phyloP scores from a whole-genome alignment of 2,329 filamentous ascomycete genomes.

The Phialocephala subalpina region DNA sequence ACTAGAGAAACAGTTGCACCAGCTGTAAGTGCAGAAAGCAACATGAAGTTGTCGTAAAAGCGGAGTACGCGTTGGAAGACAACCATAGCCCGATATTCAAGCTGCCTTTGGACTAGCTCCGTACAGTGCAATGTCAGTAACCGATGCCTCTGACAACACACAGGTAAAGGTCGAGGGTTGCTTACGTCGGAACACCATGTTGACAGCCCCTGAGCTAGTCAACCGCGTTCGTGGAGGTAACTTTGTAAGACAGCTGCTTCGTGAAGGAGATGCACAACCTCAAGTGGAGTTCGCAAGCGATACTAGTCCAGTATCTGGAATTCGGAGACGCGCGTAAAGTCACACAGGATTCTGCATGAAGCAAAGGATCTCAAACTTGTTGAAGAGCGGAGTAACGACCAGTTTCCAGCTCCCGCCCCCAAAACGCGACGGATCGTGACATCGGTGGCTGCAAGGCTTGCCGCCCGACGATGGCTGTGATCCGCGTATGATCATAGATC shows the following conservation, averaged over 20 bases:
- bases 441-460: not conserved
- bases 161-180: not conserved
- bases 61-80: constrained; percentile 15
- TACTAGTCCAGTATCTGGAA: too few relatives aligned
- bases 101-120: constrained; percentile 20
- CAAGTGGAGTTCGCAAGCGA: too few relatives aligned
- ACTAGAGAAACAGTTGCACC: not conserved
- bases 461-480: not conserved
- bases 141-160: not conserved
- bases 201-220: too few relatives aligned
- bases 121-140: too few relatives aligned
- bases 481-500: not conserved
- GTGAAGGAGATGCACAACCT: too few relatives aligned
- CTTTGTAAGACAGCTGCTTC: too few relatives aligned
- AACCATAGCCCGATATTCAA: constrained; percentile 16
- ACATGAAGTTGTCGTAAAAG: constrained; percentile 16
- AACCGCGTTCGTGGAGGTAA: too few relatives aligned
- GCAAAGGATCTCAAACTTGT: too few relatives aligned
- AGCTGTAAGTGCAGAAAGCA: constrained; percentile 11
- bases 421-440: not conserved
- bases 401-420: not conserved
- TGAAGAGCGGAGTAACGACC: too few relatives aligned
- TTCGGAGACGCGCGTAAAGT: too few relatives aligned
- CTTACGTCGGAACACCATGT: constrained; percentile 2
- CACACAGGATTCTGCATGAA: too few relatives aligned